phyloP scores from a whole-genome alignment of 441 rosid genomes.

The Arabidopsis lyrata region DNA sequence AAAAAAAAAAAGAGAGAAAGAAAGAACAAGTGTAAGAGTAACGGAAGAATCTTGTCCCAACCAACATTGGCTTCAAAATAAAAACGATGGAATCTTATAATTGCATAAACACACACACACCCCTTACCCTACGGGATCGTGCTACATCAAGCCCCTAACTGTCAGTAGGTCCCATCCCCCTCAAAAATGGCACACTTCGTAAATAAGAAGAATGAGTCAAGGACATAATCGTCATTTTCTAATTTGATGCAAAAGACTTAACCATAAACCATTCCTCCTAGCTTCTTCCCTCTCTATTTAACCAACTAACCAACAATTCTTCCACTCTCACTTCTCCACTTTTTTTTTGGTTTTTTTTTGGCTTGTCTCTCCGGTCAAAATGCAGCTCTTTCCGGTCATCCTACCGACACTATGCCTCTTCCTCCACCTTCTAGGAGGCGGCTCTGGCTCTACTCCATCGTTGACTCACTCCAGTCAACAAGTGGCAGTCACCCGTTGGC shows the following conservation, averaged over 20 bases:
- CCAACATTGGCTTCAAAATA: neutral
- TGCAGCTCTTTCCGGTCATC: slow-evolving; percentile 36
- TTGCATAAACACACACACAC: slow-evolving; percentile 47
- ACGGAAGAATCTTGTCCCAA: slow-evolving; percentile 15
- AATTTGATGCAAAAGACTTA: neutral
- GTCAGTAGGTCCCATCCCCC: slow-evolving; percentile 60
- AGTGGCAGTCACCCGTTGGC: slow-evolving; percentile 59
- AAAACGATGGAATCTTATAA: slow-evolving; percentile 34
- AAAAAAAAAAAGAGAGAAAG: neutral
- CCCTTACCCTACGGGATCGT: slow-evolving; percentile 42
- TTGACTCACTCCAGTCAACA: slow-evolving; percentile 41
- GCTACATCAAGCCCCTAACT: slow-evolving; percentile 77
- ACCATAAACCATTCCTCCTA: slow-evolving; percentile 1
- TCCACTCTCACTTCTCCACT: slow-evolving; percentile 5
- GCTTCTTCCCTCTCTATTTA: slow-evolving; percentile 26
- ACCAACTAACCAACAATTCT: slow-evolving; percentile 8
- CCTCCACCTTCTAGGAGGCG: slow-evolving; percentile 21
- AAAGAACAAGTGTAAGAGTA: neutral
- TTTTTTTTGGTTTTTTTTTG: neutral
- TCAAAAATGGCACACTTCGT: slow-evolving; percentile 48
- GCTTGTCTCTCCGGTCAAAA: slow-evolving; percentile 10
- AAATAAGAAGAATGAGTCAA: slow-evolving; percentile 38
- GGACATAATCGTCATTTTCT: slow-evolving; percentile 6
- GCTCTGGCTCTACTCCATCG: slow-evolving; percentile 10
- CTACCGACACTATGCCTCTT: slow-evolving; percentile 30